phyloP scores from a whole-genome alignment of 208 protist genomes.

The Leishmania gerbilli region DNA sequence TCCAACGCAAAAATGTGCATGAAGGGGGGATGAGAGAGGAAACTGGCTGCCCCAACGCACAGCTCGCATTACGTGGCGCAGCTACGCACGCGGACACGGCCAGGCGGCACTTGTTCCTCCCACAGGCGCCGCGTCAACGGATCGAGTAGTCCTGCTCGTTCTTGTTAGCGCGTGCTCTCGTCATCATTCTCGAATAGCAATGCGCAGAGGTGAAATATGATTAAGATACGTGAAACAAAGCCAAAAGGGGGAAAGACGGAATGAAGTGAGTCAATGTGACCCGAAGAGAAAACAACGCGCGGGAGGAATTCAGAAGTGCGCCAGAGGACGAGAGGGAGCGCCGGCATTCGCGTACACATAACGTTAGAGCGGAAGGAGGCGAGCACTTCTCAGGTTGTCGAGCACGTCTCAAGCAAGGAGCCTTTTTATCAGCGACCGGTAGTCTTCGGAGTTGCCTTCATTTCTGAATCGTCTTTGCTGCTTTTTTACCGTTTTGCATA shows the following conservation, averaged over 20 bases:
- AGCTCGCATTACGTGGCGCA: background rate
- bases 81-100: background rate
- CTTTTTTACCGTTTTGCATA: background rate
- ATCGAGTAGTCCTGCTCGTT: background rate
- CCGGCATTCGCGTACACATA: too few species aligned
- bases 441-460: background rate
- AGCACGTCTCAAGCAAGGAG: background rate
- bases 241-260: constrained; percentile 8
- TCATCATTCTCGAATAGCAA: background rate
- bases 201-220: background rate
- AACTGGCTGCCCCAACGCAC: background rate
- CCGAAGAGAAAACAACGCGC: background rate
- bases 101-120: background rate
- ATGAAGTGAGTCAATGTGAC: constrained; percentile 2
- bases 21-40: background rate
- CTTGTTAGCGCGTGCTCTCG: background rate
- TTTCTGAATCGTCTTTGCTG: background rate
- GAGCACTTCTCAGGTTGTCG: background rate
- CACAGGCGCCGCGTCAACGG: background rate
- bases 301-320: background rate
- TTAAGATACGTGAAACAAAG: constrained; percentile 4
- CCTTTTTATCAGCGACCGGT: background rate
- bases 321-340: background rate
- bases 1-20: background rate
- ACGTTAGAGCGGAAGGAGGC: background rate